These are phyloP conservation scores for Trametes coccinea DNA, from an alignment of 768 basidiomycete genomes.

Conservation along the genomic window DNA sequence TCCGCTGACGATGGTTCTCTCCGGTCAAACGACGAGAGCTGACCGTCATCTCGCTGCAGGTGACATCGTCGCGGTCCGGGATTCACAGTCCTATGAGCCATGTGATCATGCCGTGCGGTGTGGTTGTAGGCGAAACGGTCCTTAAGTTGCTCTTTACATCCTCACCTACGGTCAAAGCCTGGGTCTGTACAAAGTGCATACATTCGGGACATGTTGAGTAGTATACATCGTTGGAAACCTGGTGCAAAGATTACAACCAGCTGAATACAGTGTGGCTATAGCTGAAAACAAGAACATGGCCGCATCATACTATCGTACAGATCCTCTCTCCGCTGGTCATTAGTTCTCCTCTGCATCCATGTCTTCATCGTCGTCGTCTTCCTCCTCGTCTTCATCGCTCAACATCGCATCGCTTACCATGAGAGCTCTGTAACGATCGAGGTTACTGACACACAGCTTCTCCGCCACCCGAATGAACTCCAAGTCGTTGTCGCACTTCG, in stretches of 20 bases:
- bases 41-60: constrained; percentile 1
- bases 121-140: no score
- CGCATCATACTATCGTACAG: not conserved
- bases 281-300: no score
- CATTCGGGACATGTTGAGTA: no score
- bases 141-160: not conserved
- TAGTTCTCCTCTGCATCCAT: not conserved
- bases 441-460: not conserved
- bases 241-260: no score
- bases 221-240: no score
- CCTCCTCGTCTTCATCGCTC: not conserved
- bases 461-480: not conserved
- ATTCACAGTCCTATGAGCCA: not conserved
- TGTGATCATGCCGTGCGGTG: constrained; percentile 6
- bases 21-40: not conserved
- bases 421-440: not conserved
- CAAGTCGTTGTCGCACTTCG: constrained; percentile 17
- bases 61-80: constrained; percentile 5
- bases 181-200: no score
- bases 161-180: not conserved
- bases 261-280: no score
- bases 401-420: not conserved
- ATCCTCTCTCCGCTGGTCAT: not conserved
- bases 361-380: not conserved
- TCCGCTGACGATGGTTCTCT: not conserved